Base-by-base conservation (phyloP, 768 basidiomycete genomes). In the Pulveroboletus sp. region DNA sequence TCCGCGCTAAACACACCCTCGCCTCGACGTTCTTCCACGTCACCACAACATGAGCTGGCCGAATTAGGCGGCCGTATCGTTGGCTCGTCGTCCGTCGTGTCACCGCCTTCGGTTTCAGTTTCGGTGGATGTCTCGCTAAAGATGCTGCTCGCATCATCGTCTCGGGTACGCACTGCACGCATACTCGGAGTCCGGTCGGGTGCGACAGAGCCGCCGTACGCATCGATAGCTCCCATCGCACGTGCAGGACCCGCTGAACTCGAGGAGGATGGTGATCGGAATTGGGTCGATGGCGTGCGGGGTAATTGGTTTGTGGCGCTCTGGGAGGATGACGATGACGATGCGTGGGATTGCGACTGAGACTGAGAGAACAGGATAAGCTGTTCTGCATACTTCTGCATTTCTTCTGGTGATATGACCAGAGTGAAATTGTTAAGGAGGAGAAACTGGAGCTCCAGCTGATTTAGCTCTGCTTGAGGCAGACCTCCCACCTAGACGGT, bases 371-470 rank as follows among this genome's bases (percentile, higher is more conserved):
- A 92, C 30, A 82, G 68, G 45, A 95, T 76, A 45, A 99, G 80
- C 56, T 93, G 86, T 60, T 93, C 89, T 2, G 93, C 93, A 67
- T 97, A 99, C 45, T 82, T 80, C 68, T 96, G 92, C 88, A 98
- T 93, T 69, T 98, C 95, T 16, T 87, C 82, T 9, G 80, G 75
- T 2, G 87, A 82, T 60, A 99, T 90, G 59, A 88, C 86, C 45
- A 99, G 78, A 14, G 82, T 75, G 63, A 99, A 99, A 72, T 98
- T 91, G 69, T 98, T 99, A 8, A 98, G 79, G 6, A 98, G 85
- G 6, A 98, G 77, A 65, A 99, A 99, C 57, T 98, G 96, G 2
- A 99, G 83, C 63, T 99, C 96, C 44, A 99, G 83, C 62, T 94
- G 91, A 68, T 99, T 98, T 43, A 99, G 81, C 65, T 95, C 92